Evolutionary conservation across 2,329 filamentous ascomycete genomes (phyloP).

Genomic region (Colletotrichum horii): DNA sequence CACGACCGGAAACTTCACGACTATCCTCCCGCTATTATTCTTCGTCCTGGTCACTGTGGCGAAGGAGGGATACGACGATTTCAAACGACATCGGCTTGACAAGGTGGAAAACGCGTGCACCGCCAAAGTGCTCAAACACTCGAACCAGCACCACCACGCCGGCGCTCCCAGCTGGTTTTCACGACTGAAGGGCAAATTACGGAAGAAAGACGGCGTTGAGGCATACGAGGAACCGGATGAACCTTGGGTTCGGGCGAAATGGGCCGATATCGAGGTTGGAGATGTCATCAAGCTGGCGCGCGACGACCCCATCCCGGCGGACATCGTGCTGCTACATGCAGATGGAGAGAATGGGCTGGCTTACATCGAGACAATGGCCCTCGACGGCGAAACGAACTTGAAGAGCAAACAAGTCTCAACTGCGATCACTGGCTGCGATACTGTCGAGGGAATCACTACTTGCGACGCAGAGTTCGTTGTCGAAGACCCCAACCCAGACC

Average conservation of each 20-base stretch:
- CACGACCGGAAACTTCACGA: constrained; percentile 78
- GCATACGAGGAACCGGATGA: constrained; percentile 46
- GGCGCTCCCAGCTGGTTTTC: background rate
- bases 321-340: constrained; percentile 79
- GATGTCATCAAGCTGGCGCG: constrained; percentile 58
- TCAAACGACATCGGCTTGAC: constrained; percentile 79
- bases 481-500: constrained; percentile 78
- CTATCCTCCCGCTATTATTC: constrained; percentile 74
- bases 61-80: constrained; percentile 89
- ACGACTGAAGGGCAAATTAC: constrained; percentile 19
- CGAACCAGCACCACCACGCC: background rate
- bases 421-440: constrained; percentile 62
- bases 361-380: constrained; percentile 84
- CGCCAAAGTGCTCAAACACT: constrained; percentile 41
- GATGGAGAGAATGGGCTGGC: constrained; percentile 80
- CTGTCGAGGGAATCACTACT: constrained; percentile 56
- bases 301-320: constrained; percentile 82
- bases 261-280: constrained; percentile 55
- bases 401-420: constrained; percentile 76
- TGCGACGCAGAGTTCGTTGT: constrained; percentile 69
- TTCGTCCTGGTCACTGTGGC: constrained; percentile 81
- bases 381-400: constrained; percentile 83
- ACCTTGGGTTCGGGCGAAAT: constrained; percentile 57
- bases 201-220: constrained; percentile 30
- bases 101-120: constrained; percentile 75